Evolutionary conservation across 768 basidiomycete genomes (phyloP).

Genomic region (Xerocomellus amylosporus): DNA sequence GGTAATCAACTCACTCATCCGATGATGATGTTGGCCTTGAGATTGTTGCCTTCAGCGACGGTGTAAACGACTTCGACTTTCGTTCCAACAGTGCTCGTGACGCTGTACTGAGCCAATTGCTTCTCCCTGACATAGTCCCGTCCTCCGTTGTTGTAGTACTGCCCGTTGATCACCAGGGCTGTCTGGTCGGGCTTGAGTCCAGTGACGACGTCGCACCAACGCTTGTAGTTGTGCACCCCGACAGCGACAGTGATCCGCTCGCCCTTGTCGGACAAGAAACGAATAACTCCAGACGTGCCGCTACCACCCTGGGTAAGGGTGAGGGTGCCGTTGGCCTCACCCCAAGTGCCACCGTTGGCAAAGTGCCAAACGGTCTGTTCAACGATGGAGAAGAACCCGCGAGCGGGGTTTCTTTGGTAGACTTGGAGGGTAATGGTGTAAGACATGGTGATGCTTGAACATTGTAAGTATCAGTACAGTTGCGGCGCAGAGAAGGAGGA

Average conservation of each 20-base stretch:
- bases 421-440: background rate
- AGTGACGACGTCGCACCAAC: conserved; percentile 40
- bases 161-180: background rate
- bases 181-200: conserved; percentile 27
- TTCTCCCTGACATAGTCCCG: too few relatives aligned
- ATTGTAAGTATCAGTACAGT: background rate
- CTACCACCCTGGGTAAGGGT: conserved; percentile 37
- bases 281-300: conserved; percentile 39
- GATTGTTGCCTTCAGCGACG: conserved; percentile 4
- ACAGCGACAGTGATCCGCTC: conserved; percentile 35
- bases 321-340: conserved; percentile 11
- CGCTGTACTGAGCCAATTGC: too few relatives aligned
- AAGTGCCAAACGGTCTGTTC: conserved; percentile 8
- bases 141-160: too few relatives aligned
- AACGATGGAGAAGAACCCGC: background rate
- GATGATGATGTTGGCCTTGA: conserved; percentile 6
- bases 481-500: background rate
- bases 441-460: conserved; percentile 3
- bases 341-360: conserved; percentile 31
- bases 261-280: conserved; percentile 28
- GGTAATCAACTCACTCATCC: background rate
- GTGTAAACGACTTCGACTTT: conserved; percentile 1
- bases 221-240: conserved; percentile 40
- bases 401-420: conserved; percentile 5
- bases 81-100: background rate